Base-by-base conservation (phyloP, 192 early-diverging fungal species). In the Backusella sp. region DNA sequence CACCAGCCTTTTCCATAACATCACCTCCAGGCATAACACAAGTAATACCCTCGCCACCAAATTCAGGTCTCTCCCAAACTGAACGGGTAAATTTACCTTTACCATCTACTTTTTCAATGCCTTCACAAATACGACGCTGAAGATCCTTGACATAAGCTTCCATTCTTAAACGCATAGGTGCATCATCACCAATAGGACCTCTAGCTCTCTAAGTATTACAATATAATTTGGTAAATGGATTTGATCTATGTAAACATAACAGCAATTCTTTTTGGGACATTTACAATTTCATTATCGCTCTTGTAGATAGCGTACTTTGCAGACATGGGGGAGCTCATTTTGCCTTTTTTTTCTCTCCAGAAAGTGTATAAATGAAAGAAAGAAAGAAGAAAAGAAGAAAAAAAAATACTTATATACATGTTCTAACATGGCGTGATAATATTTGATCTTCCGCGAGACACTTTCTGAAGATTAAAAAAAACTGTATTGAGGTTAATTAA, bases 1-100 rank as follows among this genome's bases (percentile, higher is more conserved):
- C 98, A 12, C 96, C 98, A 3, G 96, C 98, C 89, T 99, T 97
- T 78, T 98, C 96, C 83, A 96, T 94, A 21, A 94, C 94, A 49
- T 91, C 89, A 65, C 96, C 96, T 62, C 94, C 93, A 73, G 96
- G 93, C 36, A 99, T 74, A 21, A 98, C 94, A 78, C 93, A 94
- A 34, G 96, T 96, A 66, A 94, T 90, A 26, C 98, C 98, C 62
- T 93, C 91, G 17, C 98, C 98, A 46, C 97, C 97, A 21, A 56
- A 65, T 77, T 98, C 94, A 11, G 85, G 83, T n/a, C 97, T 88
- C 70, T 89, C 79, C 98, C 98, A 99, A 37, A 80, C 72, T 79
- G 95, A 93, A n/a, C 88, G 87, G 28, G 85, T 71, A 81, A 97
- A 98, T 44, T 84, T 83, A 26, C 74, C 74, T 39, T 85, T 78